Percentiles rank a stretch among this genome's conserved stretches.
Evolutionary conservation across 2,329 filamentous ascomycete genomes (phyloP).

Genomic region (Claviceps humidiphila): DNA sequence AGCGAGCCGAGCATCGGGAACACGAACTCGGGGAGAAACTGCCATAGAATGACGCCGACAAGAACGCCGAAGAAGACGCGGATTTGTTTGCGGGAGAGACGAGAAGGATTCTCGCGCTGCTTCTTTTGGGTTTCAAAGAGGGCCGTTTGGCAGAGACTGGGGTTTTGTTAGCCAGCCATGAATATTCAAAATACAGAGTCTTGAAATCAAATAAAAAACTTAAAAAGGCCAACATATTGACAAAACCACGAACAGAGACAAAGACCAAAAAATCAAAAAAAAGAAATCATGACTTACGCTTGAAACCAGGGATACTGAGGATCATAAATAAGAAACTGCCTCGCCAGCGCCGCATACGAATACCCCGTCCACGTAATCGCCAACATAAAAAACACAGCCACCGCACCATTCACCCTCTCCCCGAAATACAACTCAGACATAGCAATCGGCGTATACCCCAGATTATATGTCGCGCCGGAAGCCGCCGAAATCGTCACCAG

Average conservation of each 20-base stretch:
- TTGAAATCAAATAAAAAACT: too few relatives aligned
- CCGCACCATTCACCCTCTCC: constrained; percentile 35
- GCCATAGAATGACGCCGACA: constrained; percentile 41
- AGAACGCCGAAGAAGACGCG: constrained; percentile 42
- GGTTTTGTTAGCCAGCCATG: too few relatives aligned
- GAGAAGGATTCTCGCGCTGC: constrained; percentile 35
- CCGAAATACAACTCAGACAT: constrained; percentile 46
- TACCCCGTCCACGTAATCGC: constrained; percentile 44
- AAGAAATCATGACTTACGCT: constrained; percentile 18
- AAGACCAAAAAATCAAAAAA: background rate
- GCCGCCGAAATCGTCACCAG: constrained; percentile 41
- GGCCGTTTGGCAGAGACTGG: constrained; percentile 35
- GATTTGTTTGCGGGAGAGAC: constrained; percentile 38
- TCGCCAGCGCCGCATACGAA: constrained; percentile 42
- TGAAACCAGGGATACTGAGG: constrained; percentile 29
- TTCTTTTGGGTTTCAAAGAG: constrained; percentile 44
- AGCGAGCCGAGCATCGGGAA: constrained; percentile 47
- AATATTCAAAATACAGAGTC: too few relatives aligned
- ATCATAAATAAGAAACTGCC: constrained; percentile 44
- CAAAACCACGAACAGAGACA: background rate
- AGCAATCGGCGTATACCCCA: constrained; percentile 36
- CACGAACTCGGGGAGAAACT: constrained; percentile 47
- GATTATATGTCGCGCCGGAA: constrained; percentile 37
- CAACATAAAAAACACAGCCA: constrained; percentile 48
- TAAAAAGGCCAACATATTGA: too few relatives aligned